These are phyloP conservation scores for Russula griseocarnosa DNA, from an alignment of 768 basidiomycete species.

Conservation along the genomic window DNA sequence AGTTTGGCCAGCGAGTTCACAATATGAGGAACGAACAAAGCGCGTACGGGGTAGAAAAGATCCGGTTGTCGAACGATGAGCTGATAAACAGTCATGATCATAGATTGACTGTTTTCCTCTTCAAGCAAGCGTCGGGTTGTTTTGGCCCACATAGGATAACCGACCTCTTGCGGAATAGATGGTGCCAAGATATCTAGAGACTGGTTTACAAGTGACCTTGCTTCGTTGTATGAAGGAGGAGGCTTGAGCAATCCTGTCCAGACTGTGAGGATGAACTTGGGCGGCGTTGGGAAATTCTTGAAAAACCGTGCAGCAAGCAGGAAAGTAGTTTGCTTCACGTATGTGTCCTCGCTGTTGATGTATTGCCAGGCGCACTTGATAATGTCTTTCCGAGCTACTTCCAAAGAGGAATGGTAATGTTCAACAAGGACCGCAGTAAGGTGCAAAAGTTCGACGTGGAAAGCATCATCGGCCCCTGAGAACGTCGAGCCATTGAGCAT, in stretches of 20 bases:
- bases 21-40: conserved; percentile 90
- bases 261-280: conserved; percentile 85
- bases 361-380: conserved; percentile 92
- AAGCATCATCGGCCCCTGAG: conserved; percentile 68
- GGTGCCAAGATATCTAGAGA: conserved; percentile 86
- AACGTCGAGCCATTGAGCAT: conserved; percentile 55
- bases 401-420: conserved; percentile 72
- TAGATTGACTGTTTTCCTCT: conserved; percentile 75
- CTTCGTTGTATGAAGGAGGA: conserved; percentile 61
- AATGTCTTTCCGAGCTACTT: conserved; percentile 82
- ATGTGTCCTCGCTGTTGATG: conserved; percentile 78
- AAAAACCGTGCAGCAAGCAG: conserved; percentile 91
- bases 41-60: conserved; percentile 89
- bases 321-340: conserved; percentile 91
- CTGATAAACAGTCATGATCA: conserved; percentile 82
- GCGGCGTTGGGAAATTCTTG: conserved; percentile 79
- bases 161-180: conserved; percentile 63
- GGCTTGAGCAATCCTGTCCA: conserved; percentile 88
- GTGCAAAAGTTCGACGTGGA: conserved; percentile 87
- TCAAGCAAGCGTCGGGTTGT: conserved; percentile 79
- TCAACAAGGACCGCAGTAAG: conserved; percentile 87
- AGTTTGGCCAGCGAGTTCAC: conserved; percentile 85
- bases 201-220: conserved; percentile 70
- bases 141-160: conserved; percentile 76
- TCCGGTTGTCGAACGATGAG: conserved; percentile 88